These are phyloP conservation scores for Fusarium napiforme DNA, from an alignment of 2,329 filamentous ascomycete species.

Conservation along the genomic window DNA sequence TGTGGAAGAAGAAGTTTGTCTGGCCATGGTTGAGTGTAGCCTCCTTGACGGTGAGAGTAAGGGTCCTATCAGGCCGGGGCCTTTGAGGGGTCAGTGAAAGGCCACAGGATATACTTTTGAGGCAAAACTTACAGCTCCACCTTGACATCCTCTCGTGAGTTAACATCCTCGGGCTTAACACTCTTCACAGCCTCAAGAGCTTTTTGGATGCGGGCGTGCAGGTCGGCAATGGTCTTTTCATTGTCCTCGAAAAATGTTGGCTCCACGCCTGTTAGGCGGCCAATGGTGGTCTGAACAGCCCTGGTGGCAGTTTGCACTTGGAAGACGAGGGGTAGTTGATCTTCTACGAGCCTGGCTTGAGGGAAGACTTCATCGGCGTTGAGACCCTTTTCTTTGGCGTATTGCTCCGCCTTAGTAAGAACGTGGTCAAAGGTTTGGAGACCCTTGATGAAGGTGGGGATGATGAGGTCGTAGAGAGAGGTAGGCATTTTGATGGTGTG, in stretches of 20 bases:
- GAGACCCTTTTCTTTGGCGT: slow-evolving; percentile 30
- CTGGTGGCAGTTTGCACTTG: slow-evolving; percentile 36
- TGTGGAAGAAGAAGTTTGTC: slow-evolving; percentile 2
- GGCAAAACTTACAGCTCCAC: not conserved
- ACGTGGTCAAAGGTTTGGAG: not conserved
- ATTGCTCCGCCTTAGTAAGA: slow-evolving; percentile 32
- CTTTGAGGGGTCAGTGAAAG: not conserved
- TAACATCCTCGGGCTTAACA: not conserved
- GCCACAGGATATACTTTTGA: fast-evolving
- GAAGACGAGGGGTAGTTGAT: slow-evolving; percentile 34
- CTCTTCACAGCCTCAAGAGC: not conserved
- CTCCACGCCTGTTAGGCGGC: slow-evolving; percentile 32
- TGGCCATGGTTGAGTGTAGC: not conserved
- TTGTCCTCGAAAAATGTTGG: slow-evolving; percentile 14
- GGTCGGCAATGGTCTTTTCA: slow-evolving; percentile 7
- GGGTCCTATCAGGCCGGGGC: not conserved
- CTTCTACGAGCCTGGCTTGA: slow-evolving; percentile 30
- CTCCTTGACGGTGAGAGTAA: not conserved
- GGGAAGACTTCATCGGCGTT: slow-evolving; percentile 20
- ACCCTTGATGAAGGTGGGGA: not conserved
- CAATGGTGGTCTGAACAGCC: slow-evolving; percentile 17
- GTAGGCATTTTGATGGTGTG: not conserved
- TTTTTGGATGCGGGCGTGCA: not conserved
- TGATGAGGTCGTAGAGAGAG: not conserved
- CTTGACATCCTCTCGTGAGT: not conserved